Evolutionary conservation across 441 rosid genomes (phyloP).

Genomic region (Adansonia gregorii): DNA sequence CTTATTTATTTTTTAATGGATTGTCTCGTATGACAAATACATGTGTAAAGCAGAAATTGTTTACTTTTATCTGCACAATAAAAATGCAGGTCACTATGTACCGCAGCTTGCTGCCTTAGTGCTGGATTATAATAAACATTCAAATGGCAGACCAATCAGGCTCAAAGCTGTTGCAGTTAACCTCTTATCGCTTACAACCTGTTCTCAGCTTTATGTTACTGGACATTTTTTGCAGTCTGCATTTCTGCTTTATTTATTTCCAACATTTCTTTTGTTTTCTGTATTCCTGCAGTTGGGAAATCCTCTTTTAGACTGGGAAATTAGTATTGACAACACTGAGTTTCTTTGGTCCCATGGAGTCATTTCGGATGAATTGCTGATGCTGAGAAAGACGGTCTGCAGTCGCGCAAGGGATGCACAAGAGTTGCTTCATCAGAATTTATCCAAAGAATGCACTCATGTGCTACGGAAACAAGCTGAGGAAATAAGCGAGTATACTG

Average conservation of each 20-base stretch:
- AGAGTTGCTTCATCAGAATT: not conserved
- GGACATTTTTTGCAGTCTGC: no score
- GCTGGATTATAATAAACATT: conserved; percentile 28
- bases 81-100: conserved; percentile 34
- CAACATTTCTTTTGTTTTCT: not conserved
- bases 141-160: conserved; percentile 26
- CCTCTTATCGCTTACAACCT: not conserved
- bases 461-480: not conserved
- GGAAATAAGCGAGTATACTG: not conserved
- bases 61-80: not conserved
- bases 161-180: conserved; percentile 37
- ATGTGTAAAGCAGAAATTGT: not conserved
- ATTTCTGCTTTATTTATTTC: not conserved
- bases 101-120: conserved; percentile 38
- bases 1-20: no score
- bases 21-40: not conserved
- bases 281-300: not conserved
- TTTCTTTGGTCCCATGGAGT: not conserved
- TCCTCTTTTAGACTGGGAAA: conserved; percentile 11
- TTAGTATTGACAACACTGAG: not conserved
- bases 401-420: not conserved
- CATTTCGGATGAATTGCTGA: not conserved
- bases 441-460: not conserved
- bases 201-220: not conserved
- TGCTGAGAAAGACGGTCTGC: not conserved